Evolutionary conservation across 2,329 filamentous ascomycete species (phyloP), one percentile per base, ranked within the genome.

Genomic region (Orbilia blumenaviensis): DNA sequence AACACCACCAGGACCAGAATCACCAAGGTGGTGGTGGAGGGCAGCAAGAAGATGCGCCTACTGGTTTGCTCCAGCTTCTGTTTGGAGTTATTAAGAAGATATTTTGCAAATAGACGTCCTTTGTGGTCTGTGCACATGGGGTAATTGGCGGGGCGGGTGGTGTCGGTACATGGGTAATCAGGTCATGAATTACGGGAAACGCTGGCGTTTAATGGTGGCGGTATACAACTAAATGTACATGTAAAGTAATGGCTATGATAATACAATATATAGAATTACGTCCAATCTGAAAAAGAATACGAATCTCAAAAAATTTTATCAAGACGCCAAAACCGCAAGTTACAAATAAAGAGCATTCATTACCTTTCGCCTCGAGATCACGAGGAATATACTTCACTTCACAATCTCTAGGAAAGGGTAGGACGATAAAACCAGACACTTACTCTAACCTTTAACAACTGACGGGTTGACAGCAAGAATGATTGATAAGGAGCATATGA

Each of bases 1-100:
- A 86, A 21, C 84, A 83, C 1, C 82, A 83, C 7, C 83, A 84
- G 6, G 50, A 67, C 10, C 84, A 86, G 25, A 83, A 84, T 74
- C 82, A 80, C 67, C 82, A 78, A 80, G 85, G n/a, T 83, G 85
- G 38, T 85, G 87, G n/a, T 83, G 85, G 36, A 83, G 86, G 74
- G 5, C 64, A 69, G 41, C 72, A 76, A 38, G 48, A 69, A 21
- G 72, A 76, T 60, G 7, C 62, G 10, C 23, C 27, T 54, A 41
- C 29, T 42, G 72, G 72, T 2, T 48, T 76, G 41, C 52, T 76
- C 29, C 38, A 46, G 23, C 50, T 76, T 25, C 3, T 76, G 32
- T 76, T 76, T 61, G 72, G 72, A 1, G 4, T 64, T 60, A 52
- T 76, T 16, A 76, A 64, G 25, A 76, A 76, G 50, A 12, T 76